Conservation (phyloP, 306 rosid genomes). For the Ormosia emarginata region DNA sequence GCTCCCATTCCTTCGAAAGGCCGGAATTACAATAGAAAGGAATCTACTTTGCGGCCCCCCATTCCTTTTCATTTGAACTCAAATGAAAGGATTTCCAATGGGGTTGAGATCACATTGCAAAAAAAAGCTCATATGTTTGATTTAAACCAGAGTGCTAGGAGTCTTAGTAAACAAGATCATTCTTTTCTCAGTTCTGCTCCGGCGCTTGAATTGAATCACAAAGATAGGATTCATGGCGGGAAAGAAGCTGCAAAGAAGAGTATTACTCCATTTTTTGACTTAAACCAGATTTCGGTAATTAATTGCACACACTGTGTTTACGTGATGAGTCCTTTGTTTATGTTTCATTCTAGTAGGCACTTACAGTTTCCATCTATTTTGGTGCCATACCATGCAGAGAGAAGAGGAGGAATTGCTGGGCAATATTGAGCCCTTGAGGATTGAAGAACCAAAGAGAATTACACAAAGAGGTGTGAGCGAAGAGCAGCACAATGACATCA, state of each 20-base stretch:
- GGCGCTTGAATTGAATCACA: conserved; percentile 45
- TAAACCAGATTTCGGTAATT: conserved; percentile 79
- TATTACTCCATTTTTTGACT: conserved; percentile 51
- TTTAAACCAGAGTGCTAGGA: conserved; percentile 56
- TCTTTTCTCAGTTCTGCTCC: conserved; percentile 29
- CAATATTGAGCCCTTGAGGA: conserved; percentile 36
- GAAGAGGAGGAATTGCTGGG: conserved; percentile 74
- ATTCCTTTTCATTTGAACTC: conserved; percentile 17
- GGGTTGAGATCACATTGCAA: conserved; percentile 23
- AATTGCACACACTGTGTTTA: neutral
- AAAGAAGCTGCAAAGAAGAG: conserved; percentile 51
- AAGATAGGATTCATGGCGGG: conserved; percentile 42
- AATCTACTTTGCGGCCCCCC: conserved; percentile 30
- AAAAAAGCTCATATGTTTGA: conserved; percentile 43
- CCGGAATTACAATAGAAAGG: conserved; percentile 41
- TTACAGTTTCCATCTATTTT: neutral
- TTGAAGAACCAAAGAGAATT: conserved; percentile 55
- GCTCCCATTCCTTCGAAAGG: conserved; percentile 30
- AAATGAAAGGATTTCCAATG: conserved; percentile 42
- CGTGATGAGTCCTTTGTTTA: neutral
- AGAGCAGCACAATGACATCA: conserved; percentile 53
- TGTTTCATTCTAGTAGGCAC: neutral
- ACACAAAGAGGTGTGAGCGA: conserved; percentile 39
- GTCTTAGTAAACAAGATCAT: conserved; percentile 35
- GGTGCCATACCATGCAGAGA: conserved; percentile 33